These are phyloP conservation scores for Euphorbia corollata DNA, from an alignment of 441 rosid genomes.

Conservation along the genomic window DNA sequence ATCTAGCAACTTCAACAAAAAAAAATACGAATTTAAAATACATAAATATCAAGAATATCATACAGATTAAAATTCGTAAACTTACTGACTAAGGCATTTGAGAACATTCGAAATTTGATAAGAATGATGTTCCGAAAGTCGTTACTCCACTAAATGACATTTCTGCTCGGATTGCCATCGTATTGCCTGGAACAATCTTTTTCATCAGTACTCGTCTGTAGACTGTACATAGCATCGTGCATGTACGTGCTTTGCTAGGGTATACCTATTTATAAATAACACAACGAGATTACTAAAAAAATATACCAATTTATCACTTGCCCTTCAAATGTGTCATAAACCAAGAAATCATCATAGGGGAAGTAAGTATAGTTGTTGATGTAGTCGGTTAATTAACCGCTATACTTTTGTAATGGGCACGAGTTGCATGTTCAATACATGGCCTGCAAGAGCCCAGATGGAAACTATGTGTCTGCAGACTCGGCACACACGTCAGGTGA, in stretches of 20 bases:
- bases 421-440: slow-evolving; percentile 73
- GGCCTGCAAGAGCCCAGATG: slow-evolving; percentile 63
- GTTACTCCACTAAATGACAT: slow-evolving; percentile 94
- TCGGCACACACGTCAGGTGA: slow-evolving; percentile 36
- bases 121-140: slow-evolving; percentile 82
- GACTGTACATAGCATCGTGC: slow-evolving; percentile 37
- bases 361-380: slow-evolving; percentile 43
- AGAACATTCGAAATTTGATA: slow-evolving; percentile 95
- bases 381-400: background rate
- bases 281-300: too few species aligned
- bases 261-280: background rate
- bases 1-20: slow-evolving; percentile 63
- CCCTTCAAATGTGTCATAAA: slow-evolving; percentile 97
- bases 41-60: slow-evolving; percentile 8
- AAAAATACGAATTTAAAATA: slow-evolving; percentile 17
- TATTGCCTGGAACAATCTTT: slow-evolving; percentile 96
- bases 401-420: slow-evolving; percentile 25
- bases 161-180: slow-evolving; percentile 91
- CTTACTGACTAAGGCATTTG: slow-evolving; percentile 97
- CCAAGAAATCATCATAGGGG: slow-evolving; percentile 97
- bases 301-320: too few species aligned
- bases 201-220: slow-evolving; percentile 77
- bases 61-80: slow-evolving; percentile 15
- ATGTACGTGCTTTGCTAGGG: background rate
- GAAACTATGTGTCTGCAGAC: slow-evolving; percentile 69